These are phyloP conservation scores for Microthyrium microscopicum DNA, from an alignment of 2,329 filamentous ascomycete genomes.

Conservation along the genomic window DNA sequence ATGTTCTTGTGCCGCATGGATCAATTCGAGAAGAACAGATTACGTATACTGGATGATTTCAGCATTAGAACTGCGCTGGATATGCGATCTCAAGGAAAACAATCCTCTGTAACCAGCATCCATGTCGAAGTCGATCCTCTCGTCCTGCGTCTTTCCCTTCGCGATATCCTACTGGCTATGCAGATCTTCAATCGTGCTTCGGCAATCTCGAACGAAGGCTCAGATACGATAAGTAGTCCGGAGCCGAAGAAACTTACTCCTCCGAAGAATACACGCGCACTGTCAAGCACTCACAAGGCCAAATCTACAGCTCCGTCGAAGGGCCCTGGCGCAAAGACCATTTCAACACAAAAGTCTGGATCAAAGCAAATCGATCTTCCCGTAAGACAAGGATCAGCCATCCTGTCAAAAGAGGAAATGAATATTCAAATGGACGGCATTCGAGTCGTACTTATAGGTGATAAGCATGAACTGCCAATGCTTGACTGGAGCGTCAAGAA, in stretches of 20 bases:
- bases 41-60: conserved; percentile 93
- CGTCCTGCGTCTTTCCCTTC: conserved; percentile 73
- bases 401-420: conserved; percentile 60
- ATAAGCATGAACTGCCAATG: conserved; percentile 87
- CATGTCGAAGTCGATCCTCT: conserved; percentile 80
- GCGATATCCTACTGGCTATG: conserved; percentile 84
- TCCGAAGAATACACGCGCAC: conserved; percentile 20
- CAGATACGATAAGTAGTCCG: conserved; percentile 33
- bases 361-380: conserved; percentile 39
- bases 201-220: conserved; percentile 53
- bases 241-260: conserved; percentile 39
- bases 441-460: conserved; percentile 84
- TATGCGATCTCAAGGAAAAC: conserved; percentile 41
- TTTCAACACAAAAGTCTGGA: conserved; percentile 25
- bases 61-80: conserved; percentile 83
- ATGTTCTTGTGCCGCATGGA: conserved; percentile 99
- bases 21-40: conserved; percentile 73
- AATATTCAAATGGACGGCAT: conserved; percentile 77
- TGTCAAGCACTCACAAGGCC: conserved; percentile 19
- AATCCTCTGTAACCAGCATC: conserved; percentile 55
- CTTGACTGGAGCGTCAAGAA: conserved; percentile 86
- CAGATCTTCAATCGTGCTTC: conserved; percentile 86
- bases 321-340: conserved; percentile 27
- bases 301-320: conserved; percentile 26
- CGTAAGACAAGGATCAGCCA: conserved; percentile 35